Evolutionary conservation across 225 moss, liverwort and hornwort genomes (phyloP).

Genomic region (Pseudisothecium myosuroides): DNA sequence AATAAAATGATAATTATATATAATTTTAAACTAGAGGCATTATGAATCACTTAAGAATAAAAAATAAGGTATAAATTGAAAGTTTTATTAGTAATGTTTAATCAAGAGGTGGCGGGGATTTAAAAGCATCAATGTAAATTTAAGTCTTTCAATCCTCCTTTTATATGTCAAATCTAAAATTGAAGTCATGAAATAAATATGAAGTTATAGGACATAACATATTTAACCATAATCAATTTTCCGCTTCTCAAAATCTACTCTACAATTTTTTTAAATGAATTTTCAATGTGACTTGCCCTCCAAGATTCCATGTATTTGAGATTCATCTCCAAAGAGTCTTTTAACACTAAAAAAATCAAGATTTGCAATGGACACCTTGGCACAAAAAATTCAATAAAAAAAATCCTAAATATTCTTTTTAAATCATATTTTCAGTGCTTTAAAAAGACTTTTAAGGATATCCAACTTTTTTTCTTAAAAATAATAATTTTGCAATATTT

Average conservation of each 20-base stretch:
- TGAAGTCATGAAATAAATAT: neutral
- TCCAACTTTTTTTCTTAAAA: too few species aligned
- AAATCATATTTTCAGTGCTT: neutral
- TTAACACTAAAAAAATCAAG: neutral
- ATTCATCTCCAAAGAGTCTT: neutral
- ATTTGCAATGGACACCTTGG: neutral
- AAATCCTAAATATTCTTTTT: neutral
- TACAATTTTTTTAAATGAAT: neutral
- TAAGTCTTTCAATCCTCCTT: neutral
- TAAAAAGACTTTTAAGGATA: neutral
- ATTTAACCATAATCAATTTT: neutral
- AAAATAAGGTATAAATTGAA: neutral
- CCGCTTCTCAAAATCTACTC: fast-evolving
- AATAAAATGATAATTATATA: neutral
- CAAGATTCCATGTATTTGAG: neutral
- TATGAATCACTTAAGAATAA: neutral
- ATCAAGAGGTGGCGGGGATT: fast-evolving
- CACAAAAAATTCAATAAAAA: neutral
- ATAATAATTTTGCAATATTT: neutral
- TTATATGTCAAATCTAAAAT: neutral
- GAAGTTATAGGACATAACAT: neutral
- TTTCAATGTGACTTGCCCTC: neutral
- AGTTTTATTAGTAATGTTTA: neutral
- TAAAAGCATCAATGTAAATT: neutral
- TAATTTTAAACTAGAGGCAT: neutral